These are phyloP conservation scores for Nymphaea thermarum DNA, from an alignment of 164 flowering plant species.

Conservation along the genomic window DNA sequence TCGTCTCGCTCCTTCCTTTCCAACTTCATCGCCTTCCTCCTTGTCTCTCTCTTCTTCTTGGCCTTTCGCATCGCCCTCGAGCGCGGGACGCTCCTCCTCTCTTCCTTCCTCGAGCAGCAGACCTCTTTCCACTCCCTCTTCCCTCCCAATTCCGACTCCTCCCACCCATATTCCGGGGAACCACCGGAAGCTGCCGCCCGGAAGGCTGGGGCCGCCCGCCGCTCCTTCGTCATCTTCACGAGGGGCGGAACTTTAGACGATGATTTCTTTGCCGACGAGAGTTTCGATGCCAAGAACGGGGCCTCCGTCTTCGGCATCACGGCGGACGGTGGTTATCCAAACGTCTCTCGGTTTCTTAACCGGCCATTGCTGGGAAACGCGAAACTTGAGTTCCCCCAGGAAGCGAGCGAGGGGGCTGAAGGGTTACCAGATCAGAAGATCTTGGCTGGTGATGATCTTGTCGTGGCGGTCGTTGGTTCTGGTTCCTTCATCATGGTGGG, in stretches of 20 bases:
- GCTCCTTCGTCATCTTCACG: constrained; percentile 68
- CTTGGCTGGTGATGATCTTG: constrained; percentile 8
- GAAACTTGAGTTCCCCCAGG: background rate
- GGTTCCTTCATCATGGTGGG: constrained; percentile 8
- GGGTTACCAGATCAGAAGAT: constrained; percentile 11
- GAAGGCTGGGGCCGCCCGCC: constrained; percentile 15
- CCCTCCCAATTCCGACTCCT: constrained; percentile 3
- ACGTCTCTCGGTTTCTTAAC: background rate
- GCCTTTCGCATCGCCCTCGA: constrained; percentile 68
- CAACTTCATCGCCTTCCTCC: constrained; percentile 40
- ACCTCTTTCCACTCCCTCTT: constrained; percentile 59
- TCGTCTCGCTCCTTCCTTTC: constrained; percentile 31
- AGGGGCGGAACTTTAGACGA: constrained; percentile 82
- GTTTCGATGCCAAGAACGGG: background rate
- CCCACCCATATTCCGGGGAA: background rate
- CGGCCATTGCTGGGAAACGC: background rate
- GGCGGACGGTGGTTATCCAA: background rate
- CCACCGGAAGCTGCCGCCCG: constrained; percentile 21
- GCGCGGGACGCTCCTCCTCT: constrained; percentile 43
- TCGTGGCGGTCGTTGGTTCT: constrained; percentile 14
- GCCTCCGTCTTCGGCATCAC: background rate
- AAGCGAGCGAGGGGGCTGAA: background rate
- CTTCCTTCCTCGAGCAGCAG: constrained; percentile 73
- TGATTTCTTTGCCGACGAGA: constrained; percentile 71
- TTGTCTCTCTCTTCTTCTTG: constrained; percentile 65